Conservation (phyloP, 345 rosid genomes). For the Raphanus sativus region DNA sequence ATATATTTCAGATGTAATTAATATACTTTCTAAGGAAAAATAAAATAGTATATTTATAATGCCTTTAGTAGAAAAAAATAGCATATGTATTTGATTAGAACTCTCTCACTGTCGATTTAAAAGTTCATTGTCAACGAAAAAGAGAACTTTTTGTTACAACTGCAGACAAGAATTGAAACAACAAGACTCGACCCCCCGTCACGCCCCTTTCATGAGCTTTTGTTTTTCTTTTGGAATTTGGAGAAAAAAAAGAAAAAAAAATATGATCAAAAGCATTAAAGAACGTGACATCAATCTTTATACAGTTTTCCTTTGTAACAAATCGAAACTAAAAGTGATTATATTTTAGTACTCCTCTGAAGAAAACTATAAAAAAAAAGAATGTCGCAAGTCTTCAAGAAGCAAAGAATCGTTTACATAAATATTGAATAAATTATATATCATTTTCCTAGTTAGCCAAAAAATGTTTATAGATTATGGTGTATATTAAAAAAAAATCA, state of each 20-base stretch:
- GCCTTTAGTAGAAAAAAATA: no score
- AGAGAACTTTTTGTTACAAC: constrained; percentile 1
- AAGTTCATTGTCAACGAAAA: constrained; percentile 5
- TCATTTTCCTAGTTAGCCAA: neutral
- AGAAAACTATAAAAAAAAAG: neutral
- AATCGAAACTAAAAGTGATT: constrained; percentile 14
- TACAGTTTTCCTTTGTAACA: constrained; percentile 4
- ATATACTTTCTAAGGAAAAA: neutral
- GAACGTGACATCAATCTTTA: constrained; percentile 31
- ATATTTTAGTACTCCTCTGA: constrained; percentile 7
- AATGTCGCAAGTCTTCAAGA: constrained; percentile 26
- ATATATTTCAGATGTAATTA: neutral
- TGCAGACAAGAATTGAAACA: neutral
- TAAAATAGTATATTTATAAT: neutral
- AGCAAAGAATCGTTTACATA: constrained; percentile 34
- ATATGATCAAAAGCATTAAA: constrained; percentile 23
- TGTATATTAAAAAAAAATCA: constrained; percentile 30
- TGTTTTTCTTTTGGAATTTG: neutral
- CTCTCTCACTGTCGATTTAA: constrained; percentile 1
- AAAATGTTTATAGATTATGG: neutral
- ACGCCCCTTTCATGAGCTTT: constrained; percentile 28
- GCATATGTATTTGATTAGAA: neutral
- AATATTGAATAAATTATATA: neutral
- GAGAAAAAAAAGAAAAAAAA: neutral
- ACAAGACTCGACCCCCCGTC: constrained; percentile 4